Evolutionary conservation across 2,329 filamentous ascomycete species (phyloP).

Genomic region (Nemania serpens): DNA sequence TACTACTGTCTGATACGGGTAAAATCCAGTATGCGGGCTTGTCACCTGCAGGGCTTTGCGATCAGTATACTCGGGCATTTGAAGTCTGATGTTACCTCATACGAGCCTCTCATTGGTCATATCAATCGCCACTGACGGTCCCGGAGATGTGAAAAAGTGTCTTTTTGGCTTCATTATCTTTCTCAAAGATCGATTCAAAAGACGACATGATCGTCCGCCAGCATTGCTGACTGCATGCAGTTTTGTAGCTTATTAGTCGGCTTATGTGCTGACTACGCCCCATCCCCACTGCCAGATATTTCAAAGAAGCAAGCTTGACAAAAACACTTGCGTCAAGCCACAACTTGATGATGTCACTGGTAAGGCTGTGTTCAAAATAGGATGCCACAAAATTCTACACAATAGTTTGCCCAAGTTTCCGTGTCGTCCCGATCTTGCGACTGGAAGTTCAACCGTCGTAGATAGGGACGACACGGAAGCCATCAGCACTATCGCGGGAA

Average conservation of each 20-base stretch:
- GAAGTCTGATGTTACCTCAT: background rate
- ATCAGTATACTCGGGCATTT: conserved; percentile 3
- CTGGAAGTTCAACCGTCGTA: no score
- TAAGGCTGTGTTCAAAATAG: background rate
- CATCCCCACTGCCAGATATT: conserved; percentile 11
- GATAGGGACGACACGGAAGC: no score
- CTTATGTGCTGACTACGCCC: conserved; percentile 16
- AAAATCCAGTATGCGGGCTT: conserved; percentile 8
- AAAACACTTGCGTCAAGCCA: background rate
- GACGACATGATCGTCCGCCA: conserved; percentile 18
- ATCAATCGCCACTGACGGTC: background rate
- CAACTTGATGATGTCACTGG: conserved; percentile 7
- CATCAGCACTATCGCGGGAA: no score
- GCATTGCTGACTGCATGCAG: conserved; percentile 20
- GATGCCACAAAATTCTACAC: background rate
- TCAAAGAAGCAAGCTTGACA: conserved; percentile 9
- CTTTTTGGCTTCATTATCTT: background rate
- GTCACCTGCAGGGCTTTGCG: conserved; percentile 4
- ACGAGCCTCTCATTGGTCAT: background rate
- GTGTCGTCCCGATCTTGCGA: no score
- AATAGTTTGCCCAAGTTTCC: background rate
- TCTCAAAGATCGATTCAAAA: background rate
- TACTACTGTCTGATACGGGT: background rate
- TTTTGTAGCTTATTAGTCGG: background rate
- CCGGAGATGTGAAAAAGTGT: no score